These are phyloP conservation scores for Leishmania arabica DNA, from an alignment of 208 protist genomes.

Conservation along the genomic window DNA sequence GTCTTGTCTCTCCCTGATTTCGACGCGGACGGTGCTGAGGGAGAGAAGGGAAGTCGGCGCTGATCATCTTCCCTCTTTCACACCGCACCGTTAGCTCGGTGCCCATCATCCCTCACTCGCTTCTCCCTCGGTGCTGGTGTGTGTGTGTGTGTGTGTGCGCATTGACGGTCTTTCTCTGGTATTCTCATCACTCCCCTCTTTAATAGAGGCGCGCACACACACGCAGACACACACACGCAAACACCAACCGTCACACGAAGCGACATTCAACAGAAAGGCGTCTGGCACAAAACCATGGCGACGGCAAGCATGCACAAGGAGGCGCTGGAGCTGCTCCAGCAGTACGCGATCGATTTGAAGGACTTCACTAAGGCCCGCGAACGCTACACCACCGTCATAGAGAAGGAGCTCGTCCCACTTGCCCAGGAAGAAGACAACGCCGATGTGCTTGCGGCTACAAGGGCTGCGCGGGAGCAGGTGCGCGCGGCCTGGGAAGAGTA, in stretches of 20 bases:
- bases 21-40: not conserved
- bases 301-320: constrained; percentile 46
- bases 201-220: not conserved
- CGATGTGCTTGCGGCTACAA: constrained; percentile 37
- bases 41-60: not conserved
- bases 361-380: constrained; percentile 69
- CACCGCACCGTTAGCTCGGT: not conserved
- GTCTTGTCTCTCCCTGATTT: not conserved
- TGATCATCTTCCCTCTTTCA: not conserved
- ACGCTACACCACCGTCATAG: constrained; percentile 57
- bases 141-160: not conserved
- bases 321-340: constrained; percentile 65
- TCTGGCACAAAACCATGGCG: constrained; percentile 37
- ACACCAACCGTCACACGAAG: not conserved
- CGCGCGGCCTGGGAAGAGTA: constrained; percentile 60
- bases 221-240: not conserved
- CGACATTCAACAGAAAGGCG: not conserved
- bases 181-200: not conserved
- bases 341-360: constrained; percentile 71
- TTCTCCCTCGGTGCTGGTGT: not conserved
- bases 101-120: not conserved
- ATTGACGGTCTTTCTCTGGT: not conserved
- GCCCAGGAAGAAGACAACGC: constrained; percentile 35
- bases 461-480: constrained; percentile 35
- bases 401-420: constrained; percentile 35